Evolutionary conservation across 1,284 basidiomycete genomes (phyloP).

Genomic region (Boletus chippewaensis): DNA sequence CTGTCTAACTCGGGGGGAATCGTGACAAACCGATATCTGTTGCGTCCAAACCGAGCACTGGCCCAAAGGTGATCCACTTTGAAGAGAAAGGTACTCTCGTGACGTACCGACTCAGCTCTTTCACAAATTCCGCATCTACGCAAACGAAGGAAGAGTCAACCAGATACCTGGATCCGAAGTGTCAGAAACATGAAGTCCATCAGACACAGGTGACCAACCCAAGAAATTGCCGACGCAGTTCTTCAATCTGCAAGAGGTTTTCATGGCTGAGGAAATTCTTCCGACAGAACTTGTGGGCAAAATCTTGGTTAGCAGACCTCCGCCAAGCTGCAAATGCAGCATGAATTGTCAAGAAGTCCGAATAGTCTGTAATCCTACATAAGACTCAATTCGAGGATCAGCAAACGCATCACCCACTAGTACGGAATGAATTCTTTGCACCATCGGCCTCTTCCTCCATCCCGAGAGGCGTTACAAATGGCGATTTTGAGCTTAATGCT

Average conservation of each 20-base stretch:
- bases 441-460: conserved; percentile 82
- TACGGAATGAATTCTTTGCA: conserved; percentile 77
- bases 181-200: conserved; percentile 5
- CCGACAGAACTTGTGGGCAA: conserved; percentile 74
- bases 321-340: conserved; percentile 90
- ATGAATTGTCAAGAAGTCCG: conserved; percentile 94
- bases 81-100: not conserved
- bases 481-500: conserved; percentile 88
- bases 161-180: conserved; percentile 50
- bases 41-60: conserved; percentile 72
- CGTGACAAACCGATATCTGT: conserved; percentile 68
- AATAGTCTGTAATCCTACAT: conserved; percentile 60
- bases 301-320: conserved; percentile 56
- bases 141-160: conserved; percentile 85
- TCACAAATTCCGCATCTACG: conserved; percentile 59
- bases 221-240: conserved; percentile 90
- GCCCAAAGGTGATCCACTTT: not conserved
- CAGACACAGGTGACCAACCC: conserved; percentile 39
- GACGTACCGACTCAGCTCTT: conserved; percentile 63
- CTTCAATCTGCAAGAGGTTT: conserved; percentile 95
- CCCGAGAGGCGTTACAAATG: conserved; percentile 88
- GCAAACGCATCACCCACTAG: conserved; percentile 43
- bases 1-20: conserved; percentile 70
- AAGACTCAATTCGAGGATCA: not conserved
- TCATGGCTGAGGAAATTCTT: conserved; percentile 83